Evolutionary conservation across 225 moss, liverwort and hornwort species (phyloP), one percentile per base, ranked within the genome.

Genomic region (Pseudisothecium myosuroides): DNA sequence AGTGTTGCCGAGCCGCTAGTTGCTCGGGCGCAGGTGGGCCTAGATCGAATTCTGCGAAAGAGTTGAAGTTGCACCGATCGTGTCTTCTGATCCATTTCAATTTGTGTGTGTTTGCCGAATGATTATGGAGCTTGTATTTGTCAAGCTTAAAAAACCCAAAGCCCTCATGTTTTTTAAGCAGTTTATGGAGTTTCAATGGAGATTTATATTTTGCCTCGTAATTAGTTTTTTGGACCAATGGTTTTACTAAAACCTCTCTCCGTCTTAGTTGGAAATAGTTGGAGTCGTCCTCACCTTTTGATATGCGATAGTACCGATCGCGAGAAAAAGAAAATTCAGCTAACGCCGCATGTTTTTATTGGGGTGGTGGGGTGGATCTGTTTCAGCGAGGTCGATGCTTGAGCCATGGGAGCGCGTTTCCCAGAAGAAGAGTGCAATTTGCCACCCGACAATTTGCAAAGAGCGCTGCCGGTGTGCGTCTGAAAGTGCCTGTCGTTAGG

Each of bases 401-500:
- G 72, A 86, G 66, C 43, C 11, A 67, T 49, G 89, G 92, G n/a
- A 61, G 63, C 73, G 41, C 37, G 66, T 9, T 75, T 83, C 76
- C 88, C 39, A 78, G 81, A 83, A 89, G 89, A 74, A 74, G 89
- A 75, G 88, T 93, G 63, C 93, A 90, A n/a, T 89, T 90, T 36
- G 62, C 27, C 61, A 59, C 50, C 17, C 86, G 81, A 55, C 80
- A 81, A 37, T 93, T 80, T 75, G 89, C 91, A 39, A 89, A 65
- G 84, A 85, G 87, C 81, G 71, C 90, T 39, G 86, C 63, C 85
- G 75, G 78, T 91, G 39, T 80, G 86, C 65, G 27, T 91, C 79
- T 85, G 75, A 90, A 88, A 90, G 89, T 89, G 83, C 87, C 84
- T 61, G 80, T 36, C 64, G 41, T 71, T 58, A 80, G 83, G 86